Percentiles rank a stretch among this genome's conserved stretches.
phyloP scores from a whole-genome alignment of 371 early-diverging fungal genomes.

The Blastocladiella emersonii region DNA sequence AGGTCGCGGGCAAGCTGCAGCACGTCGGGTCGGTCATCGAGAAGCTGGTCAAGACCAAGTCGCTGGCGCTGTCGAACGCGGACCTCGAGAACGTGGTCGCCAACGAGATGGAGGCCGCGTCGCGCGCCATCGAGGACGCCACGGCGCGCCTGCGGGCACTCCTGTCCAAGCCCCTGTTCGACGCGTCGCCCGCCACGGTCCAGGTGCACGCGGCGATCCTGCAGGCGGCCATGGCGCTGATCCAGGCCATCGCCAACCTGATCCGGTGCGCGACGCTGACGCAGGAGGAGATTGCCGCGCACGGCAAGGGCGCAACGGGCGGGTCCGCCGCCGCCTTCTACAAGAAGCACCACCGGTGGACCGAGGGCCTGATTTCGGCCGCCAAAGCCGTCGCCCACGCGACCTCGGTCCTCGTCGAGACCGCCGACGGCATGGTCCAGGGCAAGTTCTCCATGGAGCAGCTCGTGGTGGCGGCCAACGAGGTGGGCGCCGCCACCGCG shows the following conservation, averaged over 20 bases:
- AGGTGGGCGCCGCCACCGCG: slow-evolving; percentile 88
- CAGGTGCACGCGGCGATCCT: slow-evolving; percentile 84
- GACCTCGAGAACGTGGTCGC: slow-evolving; percentile 78
- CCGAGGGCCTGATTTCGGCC: slow-evolving; percentile 93
- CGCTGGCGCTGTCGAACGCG: slow-evolving; percentile 14
- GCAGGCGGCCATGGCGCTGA: slow-evolving; percentile 78
- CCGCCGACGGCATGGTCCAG: slow-evolving; percentile 87
- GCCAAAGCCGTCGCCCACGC: slow-evolving; percentile 89
- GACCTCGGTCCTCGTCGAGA: slow-evolving; percentile 80
- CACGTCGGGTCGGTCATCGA: slow-evolving; percentile 58
- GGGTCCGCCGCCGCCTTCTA: slow-evolving; percentile 84
- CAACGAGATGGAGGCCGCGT: slow-evolving; percentile 82
- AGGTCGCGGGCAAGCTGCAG: slow-evolving; percentile 54
- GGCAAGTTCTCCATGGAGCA: slow-evolving; percentile 84
- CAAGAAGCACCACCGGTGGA: slow-evolving; percentile 98
- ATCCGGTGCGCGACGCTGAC: slow-evolving; percentile 86
- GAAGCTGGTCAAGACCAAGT: slow-evolving; percentile 35
- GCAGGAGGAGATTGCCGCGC: slow-evolving; percentile 92
- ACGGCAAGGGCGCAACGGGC: slow-evolving; percentile 56
- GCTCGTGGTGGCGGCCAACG: slow-evolving; percentile 87
- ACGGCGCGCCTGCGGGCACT: slow-evolving; percentile 64
- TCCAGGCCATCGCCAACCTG: slow-evolving; percentile 83
- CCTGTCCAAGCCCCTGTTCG: slow-evolving; percentile 41
- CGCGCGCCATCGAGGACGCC: slow-evolving; percentile 83
- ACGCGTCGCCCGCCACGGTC: slow-evolving; percentile 52